Percentiles rank a stretch among this genome's conserved stretches.
Conservation (phyloP, 2,329 filamentous ascomycete genomes). For the Didymella keratinophila region DNA sequence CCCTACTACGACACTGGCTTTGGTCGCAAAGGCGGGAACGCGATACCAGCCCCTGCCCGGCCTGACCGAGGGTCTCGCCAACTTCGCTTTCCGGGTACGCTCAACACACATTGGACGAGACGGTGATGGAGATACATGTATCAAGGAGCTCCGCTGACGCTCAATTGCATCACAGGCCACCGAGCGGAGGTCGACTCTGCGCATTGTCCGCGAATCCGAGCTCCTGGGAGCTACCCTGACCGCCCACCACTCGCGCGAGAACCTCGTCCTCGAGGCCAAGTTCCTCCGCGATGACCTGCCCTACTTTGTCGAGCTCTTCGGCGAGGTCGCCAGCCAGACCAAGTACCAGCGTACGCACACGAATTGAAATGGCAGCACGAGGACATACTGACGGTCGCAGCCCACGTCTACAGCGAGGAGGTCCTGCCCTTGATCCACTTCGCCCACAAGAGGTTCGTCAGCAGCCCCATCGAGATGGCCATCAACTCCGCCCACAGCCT, state of each 20-base stretch:
- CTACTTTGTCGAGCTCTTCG: conserved; percentile 95
- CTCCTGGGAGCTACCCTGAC: conserved; percentile 90
- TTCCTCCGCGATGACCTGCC: conserved; percentile 96
- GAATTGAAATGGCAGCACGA: not conserved
- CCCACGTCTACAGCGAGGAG: conserved; percentile 89
- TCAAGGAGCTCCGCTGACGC: conserved; percentile 16
- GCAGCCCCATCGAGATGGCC: conserved; percentile 72
- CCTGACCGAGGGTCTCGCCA: conserved; percentile 86
- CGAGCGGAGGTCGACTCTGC: conserved; percentile 83
- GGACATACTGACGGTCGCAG: conserved; percentile 57
- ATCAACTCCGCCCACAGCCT: conserved; percentile 84
- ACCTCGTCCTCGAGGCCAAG: conserved; percentile 88
- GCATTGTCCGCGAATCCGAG: conserved; percentile 94
- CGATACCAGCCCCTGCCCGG: conserved; percentile 91
- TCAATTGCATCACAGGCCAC: conserved; percentile 69
- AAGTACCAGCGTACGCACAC: conserved; percentile 73
- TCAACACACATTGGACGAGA: conserved; percentile 8
- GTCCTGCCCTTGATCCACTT: conserved; percentile 78
- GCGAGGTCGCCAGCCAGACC: conserved; percentile 87
- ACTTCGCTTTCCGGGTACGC: conserved; percentile 94
- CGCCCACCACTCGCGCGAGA: conserved; percentile 90
- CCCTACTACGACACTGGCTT: conserved; percentile 86
- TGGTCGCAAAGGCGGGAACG: conserved; percentile 94
- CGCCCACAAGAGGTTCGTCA: conserved; percentile 76
- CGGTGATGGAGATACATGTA: not conserved